A percentile compares a stretch with the other conserved stretches of the same genome.
Evolutionary conservation across 176 grass and related monocot genomes (phyloP).

Genomic region (Typha latifolia): DNA sequence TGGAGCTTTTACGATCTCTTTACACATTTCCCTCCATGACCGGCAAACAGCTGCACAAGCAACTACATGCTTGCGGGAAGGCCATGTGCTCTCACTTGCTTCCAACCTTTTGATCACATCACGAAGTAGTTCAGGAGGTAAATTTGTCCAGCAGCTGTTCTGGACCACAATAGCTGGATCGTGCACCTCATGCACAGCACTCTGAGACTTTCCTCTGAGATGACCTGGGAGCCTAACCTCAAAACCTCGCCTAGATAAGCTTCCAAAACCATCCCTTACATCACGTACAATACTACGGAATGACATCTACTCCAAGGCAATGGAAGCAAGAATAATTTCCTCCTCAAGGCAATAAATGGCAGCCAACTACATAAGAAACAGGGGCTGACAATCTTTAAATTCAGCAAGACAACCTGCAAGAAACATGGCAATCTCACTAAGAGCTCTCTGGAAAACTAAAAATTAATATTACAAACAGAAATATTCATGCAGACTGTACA

Average conservation of each 20-base stretch:
- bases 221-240: conserved; percentile 36
- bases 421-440: not conserved
- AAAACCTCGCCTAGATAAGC: conserved; percentile 51
- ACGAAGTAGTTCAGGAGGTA: conserved; percentile 57
- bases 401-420: not conserved
- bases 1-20: conserved; percentile 47
- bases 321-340: not conserved
- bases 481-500: too few species aligned
- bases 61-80: conserved; percentile 54
- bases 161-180: conserved; percentile 41
- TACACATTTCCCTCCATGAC: conserved; percentile 71
- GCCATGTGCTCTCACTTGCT: conserved; percentile 51
- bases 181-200: conserved; percentile 53
- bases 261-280: conserved; percentile 52
- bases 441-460: not conserved
- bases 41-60: conserved; percentile 54
- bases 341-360: not conserved
- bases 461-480: too few species aligned
- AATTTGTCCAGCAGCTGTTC: conserved; percentile 46
- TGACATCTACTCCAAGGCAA: conserved; percentile 38
- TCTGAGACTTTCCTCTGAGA: conserved; percentile 43
- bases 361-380: not conserved
- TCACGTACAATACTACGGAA: conserved; percentile 48
- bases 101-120: conserved; percentile 72
- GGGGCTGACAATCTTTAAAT: not conserved